phyloP scores from a whole-genome alignment of 177 flowering plant species.

The Vitis hybrid region DNA sequence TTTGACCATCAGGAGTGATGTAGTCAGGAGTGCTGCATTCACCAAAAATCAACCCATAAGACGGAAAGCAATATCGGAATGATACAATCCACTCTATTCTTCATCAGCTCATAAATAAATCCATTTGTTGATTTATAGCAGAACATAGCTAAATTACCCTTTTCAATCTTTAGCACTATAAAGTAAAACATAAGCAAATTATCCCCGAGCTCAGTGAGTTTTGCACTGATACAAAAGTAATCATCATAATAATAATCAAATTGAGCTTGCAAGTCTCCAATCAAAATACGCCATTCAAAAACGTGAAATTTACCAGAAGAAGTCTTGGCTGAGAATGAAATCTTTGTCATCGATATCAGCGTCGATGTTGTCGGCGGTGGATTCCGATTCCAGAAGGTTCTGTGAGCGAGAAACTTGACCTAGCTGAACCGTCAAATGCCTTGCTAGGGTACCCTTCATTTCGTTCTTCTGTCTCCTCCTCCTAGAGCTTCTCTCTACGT shows the following conservation, averaged over 20 bases:
- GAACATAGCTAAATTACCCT: too few species aligned
- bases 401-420: constrained; percentile 44
- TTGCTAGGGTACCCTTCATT: constrained; percentile 47
- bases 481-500: constrained; percentile 18
- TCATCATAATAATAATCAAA: too few species aligned
- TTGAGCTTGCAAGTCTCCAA: neutral
- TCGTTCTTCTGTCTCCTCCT: constrained; percentile 18
- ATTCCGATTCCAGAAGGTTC: constrained; percentile 37
- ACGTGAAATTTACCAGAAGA: constrained; percentile 60
- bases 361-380: constrained; percentile 21
- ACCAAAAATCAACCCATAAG: neutral
- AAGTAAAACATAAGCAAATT: too few species aligned
- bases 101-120: neutral
- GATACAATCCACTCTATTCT: neutral
- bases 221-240: neutral
- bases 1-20: constrained; percentile 82
- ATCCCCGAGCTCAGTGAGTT: too few species aligned
- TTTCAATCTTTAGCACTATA: too few species aligned
- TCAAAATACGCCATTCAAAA: neutral
- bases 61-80: neutral
- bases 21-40: constrained; percentile 92
- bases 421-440: constrained; percentile 43
- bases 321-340: constrained; percentile 89
- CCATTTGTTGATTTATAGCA: too few species aligned
- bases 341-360: constrained; percentile 47